Evolutionary conservation across 495 filamentous ascomycete species (phyloP), one percentile per base, ranked within the genome.

Genomic region (Trichodelitschia bisporula): DNA sequence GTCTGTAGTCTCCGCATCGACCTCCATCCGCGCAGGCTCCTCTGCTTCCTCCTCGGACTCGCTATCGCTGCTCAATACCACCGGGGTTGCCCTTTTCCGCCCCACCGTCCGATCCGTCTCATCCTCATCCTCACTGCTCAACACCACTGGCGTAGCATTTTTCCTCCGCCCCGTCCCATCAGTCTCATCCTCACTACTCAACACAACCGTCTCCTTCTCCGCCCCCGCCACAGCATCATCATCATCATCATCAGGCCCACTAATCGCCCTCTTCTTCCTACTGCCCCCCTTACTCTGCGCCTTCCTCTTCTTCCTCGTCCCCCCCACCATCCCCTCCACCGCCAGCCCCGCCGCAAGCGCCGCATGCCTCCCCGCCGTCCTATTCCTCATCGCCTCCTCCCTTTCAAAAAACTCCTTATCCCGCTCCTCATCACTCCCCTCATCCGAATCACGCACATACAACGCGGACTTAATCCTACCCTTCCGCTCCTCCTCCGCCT

Each of bases 381-480:
- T 46, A 36, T 57, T 52, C 36, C 69, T 49, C 36, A 58, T 50
- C 35, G 61, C 50, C 46, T 62, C 59, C 49, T 86, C 77, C n/a
- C 57, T 50, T 4, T 44, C 43, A 52, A 82, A 89, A 47, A 86
- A 90, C 24, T 61, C 61, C 32, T 46, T 48, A 42, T 77, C 66
- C 23, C 55, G 54, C 29, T 72, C 69, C 19, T 60, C 62, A 39
- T 60, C 67, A 32, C 74, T 72, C n/a, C 58, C 66, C 36, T 89
- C 78, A 33, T 86, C 79, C 36, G 69, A 77, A 20, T 67, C 64
- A 36, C 71, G 60, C 20, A 97, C 72, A 46, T 67, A 89, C 23
- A 84, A 49, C 13, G 66, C 66, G 44, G 73, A 82, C 58, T 92
- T 93, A 47, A 90, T 77, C 46, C 73, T 72, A 13, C 55, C 55